These are phyloP conservation scores for Vachellia collinsii DNA, from an alignment of 306 rosid species.

Conservation along the genomic window DNA sequence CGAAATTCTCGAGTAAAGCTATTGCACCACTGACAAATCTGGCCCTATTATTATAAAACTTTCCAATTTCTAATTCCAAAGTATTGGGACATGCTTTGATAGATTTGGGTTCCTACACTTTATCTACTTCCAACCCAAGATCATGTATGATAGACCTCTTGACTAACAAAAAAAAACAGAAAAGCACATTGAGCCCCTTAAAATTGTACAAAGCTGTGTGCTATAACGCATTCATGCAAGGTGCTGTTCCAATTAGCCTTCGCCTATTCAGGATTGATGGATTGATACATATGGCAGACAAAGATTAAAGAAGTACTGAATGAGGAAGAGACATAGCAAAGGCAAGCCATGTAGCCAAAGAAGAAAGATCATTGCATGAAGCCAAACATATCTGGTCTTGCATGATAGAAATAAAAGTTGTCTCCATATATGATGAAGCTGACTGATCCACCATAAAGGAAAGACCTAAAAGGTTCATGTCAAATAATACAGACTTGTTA, in stretches of 20 bases:
- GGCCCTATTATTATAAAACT: neutral
- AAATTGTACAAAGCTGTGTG: too few species aligned
- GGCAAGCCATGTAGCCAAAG: constrained; percentile 66
- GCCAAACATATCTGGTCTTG: constrained; percentile 62
- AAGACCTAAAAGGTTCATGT: constrained; percentile 48
- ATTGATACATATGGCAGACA: constrained; percentile 50
- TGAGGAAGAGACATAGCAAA: constrained; percentile 63
- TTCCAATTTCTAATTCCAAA: too few species aligned
- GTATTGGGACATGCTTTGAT: neutral
- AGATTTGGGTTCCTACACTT: too few species aligned
- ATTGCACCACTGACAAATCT: neutral
- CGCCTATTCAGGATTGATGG: constrained; percentile 53
- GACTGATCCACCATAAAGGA: constrained; percentile 62
- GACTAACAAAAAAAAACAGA: too few species aligned
- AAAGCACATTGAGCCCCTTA: neutral
- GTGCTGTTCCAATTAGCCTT: constrained; percentile 29
- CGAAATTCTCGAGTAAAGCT: neutral
- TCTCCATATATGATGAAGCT: constrained; percentile 58
- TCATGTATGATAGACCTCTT: too few species aligned
- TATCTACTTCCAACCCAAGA: too few species aligned
- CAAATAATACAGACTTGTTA: constrained; percentile 25
- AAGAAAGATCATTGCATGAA: constrained; percentile 67
- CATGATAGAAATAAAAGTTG: constrained; percentile 54
- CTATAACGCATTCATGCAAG: neutral
- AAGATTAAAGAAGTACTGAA: constrained; percentile 54